Evolutionary conservation across 106 monocot genomes (phyloP).

Genomic region (Chionographis japonica): DNA sequence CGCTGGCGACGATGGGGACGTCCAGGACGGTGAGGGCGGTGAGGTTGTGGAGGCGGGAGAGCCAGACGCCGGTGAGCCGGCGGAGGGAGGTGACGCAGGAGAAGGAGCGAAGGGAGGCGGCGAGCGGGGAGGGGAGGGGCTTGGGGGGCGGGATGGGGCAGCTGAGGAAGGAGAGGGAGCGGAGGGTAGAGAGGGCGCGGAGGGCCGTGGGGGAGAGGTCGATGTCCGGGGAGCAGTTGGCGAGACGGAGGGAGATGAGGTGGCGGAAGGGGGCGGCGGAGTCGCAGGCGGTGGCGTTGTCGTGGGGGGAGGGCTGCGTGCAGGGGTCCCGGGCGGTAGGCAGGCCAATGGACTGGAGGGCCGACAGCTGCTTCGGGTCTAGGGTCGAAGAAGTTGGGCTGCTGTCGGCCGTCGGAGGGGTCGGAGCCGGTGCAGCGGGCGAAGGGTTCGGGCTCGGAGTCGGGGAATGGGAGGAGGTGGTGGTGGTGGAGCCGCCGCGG

Average conservation of each 20-base stretch:
- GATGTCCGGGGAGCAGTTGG: conserved; percentile 70
- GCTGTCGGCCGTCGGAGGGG: neutral
- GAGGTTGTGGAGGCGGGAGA: conserved; percentile 70
- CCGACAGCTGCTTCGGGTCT: conserved; percentile 61
- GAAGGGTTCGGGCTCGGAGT: conserved; percentile 6
- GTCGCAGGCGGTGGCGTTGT: conserved; percentile 65
- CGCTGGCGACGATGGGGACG: conserved; percentile 43
- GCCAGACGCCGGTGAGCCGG: conserved; percentile 45
- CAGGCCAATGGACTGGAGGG: conserved; percentile 46
- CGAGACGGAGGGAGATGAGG: conserved; percentile 33
- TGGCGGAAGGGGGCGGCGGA: conserved; percentile 54
- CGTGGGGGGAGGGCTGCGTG: conserved; percentile 31
- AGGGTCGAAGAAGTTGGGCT: conserved; percentile 12
- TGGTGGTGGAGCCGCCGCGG: neutral
- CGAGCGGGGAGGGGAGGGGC: conserved; percentile 27
- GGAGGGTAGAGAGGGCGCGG: conserved; percentile 49
- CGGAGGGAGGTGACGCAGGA: conserved; percentile 39
- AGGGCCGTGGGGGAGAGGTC: conserved; percentile 36
- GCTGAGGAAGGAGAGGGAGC: conserved; percentile 47
- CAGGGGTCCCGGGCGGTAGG: conserved; percentile 47
- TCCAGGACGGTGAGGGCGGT: conserved; percentile 48
- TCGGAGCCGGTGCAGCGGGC: neutral
- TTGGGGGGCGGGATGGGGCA: conserved; percentile 21
- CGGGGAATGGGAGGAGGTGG: neutral
- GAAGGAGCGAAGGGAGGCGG: conserved; percentile 31